Percentiles rank a stretch among this genome's conserved stretches.
These are phyloP conservation scores for Vaccinium macrocarpon DNA, from an alignment of 148 eudicot genomes.

Conservation along the genomic window DNA sequence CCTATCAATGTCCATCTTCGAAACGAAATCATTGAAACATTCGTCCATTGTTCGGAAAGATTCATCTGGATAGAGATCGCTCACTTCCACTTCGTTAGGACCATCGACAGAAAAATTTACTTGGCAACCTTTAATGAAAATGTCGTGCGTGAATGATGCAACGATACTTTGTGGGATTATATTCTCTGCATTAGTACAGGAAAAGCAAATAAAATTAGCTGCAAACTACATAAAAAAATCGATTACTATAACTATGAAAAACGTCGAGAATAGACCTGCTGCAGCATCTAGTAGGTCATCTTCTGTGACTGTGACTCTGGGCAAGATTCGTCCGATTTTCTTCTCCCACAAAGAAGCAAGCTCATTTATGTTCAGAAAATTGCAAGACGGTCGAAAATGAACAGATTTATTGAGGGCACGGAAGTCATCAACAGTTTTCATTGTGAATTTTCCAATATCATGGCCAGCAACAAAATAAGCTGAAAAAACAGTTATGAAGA, in stretches of 20 bases:
- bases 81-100: slow-evolving; percentile 33
- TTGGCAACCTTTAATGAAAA: slow-evolving; percentile 49
- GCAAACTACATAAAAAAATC: background rate
- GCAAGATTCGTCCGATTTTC: slow-evolving; percentile 39
- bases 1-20: background rate
- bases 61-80: slow-evolving; percentile 30
- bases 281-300: slow-evolving; percentile 33
- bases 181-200: slow-evolving; percentile 20
- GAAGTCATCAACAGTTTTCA: slow-evolving; percentile 32
- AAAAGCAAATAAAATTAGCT: background rate
- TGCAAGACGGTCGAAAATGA: slow-evolving; percentile 42
- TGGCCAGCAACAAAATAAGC: slow-evolving; percentile 48
- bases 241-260: background rate
- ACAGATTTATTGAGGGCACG: slow-evolving; percentile 40
- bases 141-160: slow-evolving; percentile 47
- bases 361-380: slow-evolving; percentile 42
- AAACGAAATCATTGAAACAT: slow-evolving; percentile 31
- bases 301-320: slow-evolving; percentile 39
- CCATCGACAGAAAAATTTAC: slow-evolving; percentile 33
- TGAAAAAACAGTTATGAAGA: slow-evolving; percentile 10
- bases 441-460: slow-evolving; percentile 46
- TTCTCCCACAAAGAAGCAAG: slow-evolving; percentile 51
- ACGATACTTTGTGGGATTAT: slow-evolving; percentile 35
- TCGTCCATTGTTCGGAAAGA: slow-evolving; percentile 31
- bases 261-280: slow-evolving; percentile 19